phyloP scores from a whole-genome alignment of 352 stramenopile species.

The Nothophytophthora sp. region DNA sequence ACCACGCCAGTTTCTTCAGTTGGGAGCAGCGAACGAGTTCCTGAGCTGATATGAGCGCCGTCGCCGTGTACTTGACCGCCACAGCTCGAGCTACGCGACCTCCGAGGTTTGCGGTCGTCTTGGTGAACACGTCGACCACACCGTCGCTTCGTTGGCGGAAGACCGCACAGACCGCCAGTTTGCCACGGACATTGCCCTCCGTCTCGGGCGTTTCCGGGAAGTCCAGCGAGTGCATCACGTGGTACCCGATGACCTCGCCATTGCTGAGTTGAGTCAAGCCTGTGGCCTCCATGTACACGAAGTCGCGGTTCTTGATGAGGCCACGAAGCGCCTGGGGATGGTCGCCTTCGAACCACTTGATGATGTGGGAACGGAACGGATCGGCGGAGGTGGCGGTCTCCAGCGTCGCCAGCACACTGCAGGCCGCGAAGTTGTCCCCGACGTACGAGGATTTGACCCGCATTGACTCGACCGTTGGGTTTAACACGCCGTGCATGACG shows the following conservation, averaged over 20 bases:
- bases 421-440: slow-evolving; percentile 33
- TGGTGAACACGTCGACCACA: slow-evolving; percentile 49
- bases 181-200: slow-evolving; percentile 41
- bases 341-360: slow-evolving; percentile 52
- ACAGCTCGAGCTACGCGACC: slow-evolving; percentile 45
- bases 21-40: slow-evolving; percentile 50
- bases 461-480: slow-evolving; percentile 37
- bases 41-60: slow-evolving; percentile 44
- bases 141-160: slow-evolving; percentile 54
- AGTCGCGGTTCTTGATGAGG: slow-evolving; percentile 34
- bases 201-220: slow-evolving; percentile 47
- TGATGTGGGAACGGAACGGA: slow-evolving; percentile 46
- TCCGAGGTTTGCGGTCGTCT: slow-evolving; percentile 37
- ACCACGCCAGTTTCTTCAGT: slow-evolving; percentile 55
- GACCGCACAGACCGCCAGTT: slow-evolving; percentile 51
- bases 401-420: slow-evolving; percentile 35
- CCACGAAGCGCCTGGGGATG: slow-evolving; percentile 24
- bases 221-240: slow-evolving; percentile 62
- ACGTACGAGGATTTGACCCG: slow-evolving; percentile 42
- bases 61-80: slow-evolving; percentile 44
- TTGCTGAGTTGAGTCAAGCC: slow-evolving; percentile 36
- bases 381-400: slow-evolving; percentile 29
- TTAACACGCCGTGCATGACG: slow-evolving; percentile 46
- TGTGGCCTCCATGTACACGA: slow-evolving; percentile 39
- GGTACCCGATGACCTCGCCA: slow-evolving; percentile 59